Evolutionary conservation across 257 asterid species (phyloP).

Genomic region (Euphrasia confusa): DNA sequence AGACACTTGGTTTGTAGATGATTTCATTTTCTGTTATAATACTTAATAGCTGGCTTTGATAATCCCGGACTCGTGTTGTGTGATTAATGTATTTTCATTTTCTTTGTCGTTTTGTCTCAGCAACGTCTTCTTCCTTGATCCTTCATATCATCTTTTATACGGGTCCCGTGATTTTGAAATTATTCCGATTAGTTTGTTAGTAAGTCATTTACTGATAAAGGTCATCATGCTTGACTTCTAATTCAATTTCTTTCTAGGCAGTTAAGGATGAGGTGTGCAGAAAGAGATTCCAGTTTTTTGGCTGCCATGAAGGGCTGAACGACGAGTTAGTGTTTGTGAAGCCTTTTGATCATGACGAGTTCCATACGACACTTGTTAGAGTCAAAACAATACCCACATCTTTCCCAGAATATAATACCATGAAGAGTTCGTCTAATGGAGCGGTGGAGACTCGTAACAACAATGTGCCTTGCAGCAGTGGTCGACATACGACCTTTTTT

Average conservation of each 20-base stretch:
- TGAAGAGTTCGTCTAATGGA: constrained; percentile 24
- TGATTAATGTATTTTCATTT: not conserved
- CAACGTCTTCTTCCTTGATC: not conserved
- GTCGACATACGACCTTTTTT: constrained; percentile 19
- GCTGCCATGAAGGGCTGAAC: constrained; percentile 26
- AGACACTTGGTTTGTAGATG: too few species aligned
- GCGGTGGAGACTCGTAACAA: constrained; percentile 27
- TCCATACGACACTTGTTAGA: constrained; percentile 43
- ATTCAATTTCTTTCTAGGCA: constrained; percentile 39
- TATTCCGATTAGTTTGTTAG: too few species aligned
- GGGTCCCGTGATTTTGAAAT: too few species aligned
- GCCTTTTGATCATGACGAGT: constrained; percentile 57
- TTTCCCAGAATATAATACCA: constrained; percentile 28
- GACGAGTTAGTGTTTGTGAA: constrained; percentile 36
- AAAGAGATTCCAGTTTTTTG: constrained; percentile 32
- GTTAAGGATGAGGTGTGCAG: constrained; percentile 58
- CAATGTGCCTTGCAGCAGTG: not conserved
- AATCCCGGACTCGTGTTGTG: not conserved
- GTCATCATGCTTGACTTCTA: not conserved
- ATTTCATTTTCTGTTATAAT: too few species aligned
- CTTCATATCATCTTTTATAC: constrained; percentile 1
- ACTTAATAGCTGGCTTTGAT: too few species aligned
- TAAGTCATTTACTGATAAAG: not conserved
- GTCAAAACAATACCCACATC: constrained; percentile 30
- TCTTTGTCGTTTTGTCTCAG: not conserved